Base-by-base conservation (phyloP, 768 basidiomycete species). In the Boletus subcaerulescens region DNA sequence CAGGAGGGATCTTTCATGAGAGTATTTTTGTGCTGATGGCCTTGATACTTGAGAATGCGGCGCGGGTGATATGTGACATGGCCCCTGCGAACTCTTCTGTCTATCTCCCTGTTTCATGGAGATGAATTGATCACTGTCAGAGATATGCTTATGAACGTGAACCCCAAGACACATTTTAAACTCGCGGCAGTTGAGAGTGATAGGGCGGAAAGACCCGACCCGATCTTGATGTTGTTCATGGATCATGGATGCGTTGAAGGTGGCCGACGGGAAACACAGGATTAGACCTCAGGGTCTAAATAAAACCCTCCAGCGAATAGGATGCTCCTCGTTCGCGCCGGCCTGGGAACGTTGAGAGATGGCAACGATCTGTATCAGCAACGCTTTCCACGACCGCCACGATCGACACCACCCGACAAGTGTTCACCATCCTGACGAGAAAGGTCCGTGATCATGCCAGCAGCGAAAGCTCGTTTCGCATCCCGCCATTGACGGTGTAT, bases 41-140 rank as follows among this genome's bases (percentile, higher is more conserved):
- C 20, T 45, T 15, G 38, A 39, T 53, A 48, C 38, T 48, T 43
- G 58, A 45, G 43, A 52, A 53, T 40, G 49, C 49, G 41, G 44
- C 55, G 53, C 33, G 1, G 50, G 9, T 56, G 51, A 50, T 60
- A 45, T 54, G 53, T 65, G 44, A 52, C 50, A 50, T 31, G 58
- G 20, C 41, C 14, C 20, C 43, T 26, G 56, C 57, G 52, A 55
- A 47, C 53, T 67, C 57, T 52, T 48, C 55, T 33, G 52, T 36
- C 45, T n/a, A 46, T 50, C 43, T 39, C 47, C 47, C 44, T 56
- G 66, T 65, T 62, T 67, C 64, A 59, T 24, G 48, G 29, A 57
- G 51, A 65, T 66, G 64, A 66, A 65, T 29, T 44, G 54, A 48
- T 45, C 29, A 31, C 39, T 35, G 14, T 35, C 33, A 35, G 14